phyloP scores from a whole-genome alignment of 2,329 filamentous ascomycete species.

The Drechslerella dactyloides region DNA sequence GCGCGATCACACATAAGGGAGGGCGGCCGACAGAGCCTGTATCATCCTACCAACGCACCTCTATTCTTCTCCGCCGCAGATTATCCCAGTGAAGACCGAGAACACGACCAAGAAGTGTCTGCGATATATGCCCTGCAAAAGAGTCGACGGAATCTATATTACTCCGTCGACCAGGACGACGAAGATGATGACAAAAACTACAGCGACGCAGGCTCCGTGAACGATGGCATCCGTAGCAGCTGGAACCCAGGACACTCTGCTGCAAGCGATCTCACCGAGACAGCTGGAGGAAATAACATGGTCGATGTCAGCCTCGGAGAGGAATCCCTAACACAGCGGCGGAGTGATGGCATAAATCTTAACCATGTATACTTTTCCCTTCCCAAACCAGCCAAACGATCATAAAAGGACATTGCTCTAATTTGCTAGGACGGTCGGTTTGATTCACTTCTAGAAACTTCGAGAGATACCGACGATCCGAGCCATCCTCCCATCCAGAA shows the following conservation, averaged over 20 bases:
- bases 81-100: slow-evolving; percentile 90
- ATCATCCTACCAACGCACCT: slow-evolving; percentile 65
- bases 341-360: slow-evolving; percentile 50
- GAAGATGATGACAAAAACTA: slow-evolving; percentile 57
- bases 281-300: slow-evolving; percentile 50
- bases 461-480: slow-evolving; percentile 28
- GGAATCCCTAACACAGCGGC: slow-evolving; percentile 57
- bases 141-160: slow-evolving; percentile 79
- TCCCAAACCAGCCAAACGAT: slow-evolving; percentile 20
- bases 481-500: slow-evolving; percentile 37
- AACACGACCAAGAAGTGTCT: slow-evolving; percentile 87
- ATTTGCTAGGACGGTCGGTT: slow-evolving; percentile 19
- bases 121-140: slow-evolving; percentile 90
- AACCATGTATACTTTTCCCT: slow-evolving; percentile 44
- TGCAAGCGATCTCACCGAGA: slow-evolving; percentile 58
- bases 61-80: slow-evolving; percentile 93
- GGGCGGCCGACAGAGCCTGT: slow-evolving; percentile 57
- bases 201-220: slow-evolving; percentile 25
- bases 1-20: slow-evolving; percentile 77
- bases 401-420: neutral
- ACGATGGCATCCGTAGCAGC: slow-evolving; percentile 68
- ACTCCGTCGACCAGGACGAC: slow-evolving; percentile 68
- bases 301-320: slow-evolving; percentile 58
- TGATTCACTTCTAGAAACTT: slow-evolving; percentile 30
- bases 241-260: slow-evolving; percentile 65